Base-by-base conservation (phyloP, 768 basidiomycete genomes). In the Hypholoma fasciculare region DNA sequence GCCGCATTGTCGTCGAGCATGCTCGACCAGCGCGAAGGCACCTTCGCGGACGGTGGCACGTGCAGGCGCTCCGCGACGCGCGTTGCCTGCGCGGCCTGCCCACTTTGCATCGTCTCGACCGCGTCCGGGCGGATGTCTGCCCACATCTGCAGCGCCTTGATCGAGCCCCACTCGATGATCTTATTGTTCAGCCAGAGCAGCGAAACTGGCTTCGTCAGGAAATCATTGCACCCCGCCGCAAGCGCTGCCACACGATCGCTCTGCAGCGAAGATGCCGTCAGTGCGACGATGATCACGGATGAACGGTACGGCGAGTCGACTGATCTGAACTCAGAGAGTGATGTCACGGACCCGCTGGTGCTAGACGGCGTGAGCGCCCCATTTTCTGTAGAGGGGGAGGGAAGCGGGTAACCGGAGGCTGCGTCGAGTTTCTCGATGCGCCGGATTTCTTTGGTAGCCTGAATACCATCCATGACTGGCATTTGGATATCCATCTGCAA, bases 101-200 rank as follows among this genome's bases (percentile, higher is more conserved):
- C 76, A 36, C 60, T 72, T n/a, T 74, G 64, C 54, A 81, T 71
- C 14, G 66, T 72, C 49, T 69, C 73, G 37, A 76, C 71, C 1
- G 68, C 74, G 17, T 89, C 85, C 1, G 90, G 87, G 43, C 87
- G 79, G 57, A 88, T 75, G 68, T 93, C 92, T 11, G 92, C 92
- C 88, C 91, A 94, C 90, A 93, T 94, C 69, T 94, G 91, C 56
- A 94, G 69, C 5, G 91, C 92, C 70, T 94, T 94, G 75, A 99
- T 98, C 3, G 94, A 96, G 0, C 97, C 97, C 97, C 97, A 99
- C 72, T 99, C 97, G 60, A 96, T 92, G 69, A 98, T 96, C 78
- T 99, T 99, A 77, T 88, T 92, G 70, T 98, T 94, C 52, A 99
- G 78, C 97, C 97, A 99, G 46, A 89, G 80, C 27, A 97, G 78